Percentiles rank a stretch among this genome's conserved stretches.
Conservation (phyloP, 148 eudicot species). For the Arctostaphylos glauca region DNA sequence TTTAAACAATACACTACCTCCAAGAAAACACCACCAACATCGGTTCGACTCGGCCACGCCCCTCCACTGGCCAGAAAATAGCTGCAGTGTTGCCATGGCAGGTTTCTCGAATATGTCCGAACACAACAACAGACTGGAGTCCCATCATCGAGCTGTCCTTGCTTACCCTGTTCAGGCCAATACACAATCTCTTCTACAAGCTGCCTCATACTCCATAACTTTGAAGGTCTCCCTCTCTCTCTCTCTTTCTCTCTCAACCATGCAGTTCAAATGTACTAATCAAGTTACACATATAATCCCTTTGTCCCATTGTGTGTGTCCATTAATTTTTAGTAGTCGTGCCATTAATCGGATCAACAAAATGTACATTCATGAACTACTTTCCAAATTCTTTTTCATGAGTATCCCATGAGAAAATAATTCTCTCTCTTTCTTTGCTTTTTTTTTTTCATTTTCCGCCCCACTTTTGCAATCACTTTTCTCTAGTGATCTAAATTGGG, state of each 20-base stretch:
- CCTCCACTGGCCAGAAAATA: conserved; percentile 28
- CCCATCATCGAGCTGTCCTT: conserved; percentile 25
- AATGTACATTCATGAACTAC: neutral
- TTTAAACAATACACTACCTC: conserved; percentile 12
- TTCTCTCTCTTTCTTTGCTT: too few relatives aligned
- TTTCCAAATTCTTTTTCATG: neutral
- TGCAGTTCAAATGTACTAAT: neutral
- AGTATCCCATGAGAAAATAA: neutral
- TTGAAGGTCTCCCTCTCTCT: conserved; percentile 51
- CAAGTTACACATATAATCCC: neutral
- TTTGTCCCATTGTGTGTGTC: neutral
- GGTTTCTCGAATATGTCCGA: conserved; percentile 24
- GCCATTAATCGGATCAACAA: neutral
- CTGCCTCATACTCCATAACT: conserved; percentile 44
- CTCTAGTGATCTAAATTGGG: neutral
- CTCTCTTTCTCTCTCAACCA: conserved; percentile 1
- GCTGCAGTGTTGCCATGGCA: conserved; percentile 22
- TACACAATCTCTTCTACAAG: conserved; percentile 33
- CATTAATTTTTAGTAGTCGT: neutral
- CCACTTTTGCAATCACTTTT: neutral
- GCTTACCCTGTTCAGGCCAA: conserved; percentile 34
- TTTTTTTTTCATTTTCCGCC: too few relatives aligned
- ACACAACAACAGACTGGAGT: conserved; percentile 17
- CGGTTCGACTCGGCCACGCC: conserved; percentile 27
- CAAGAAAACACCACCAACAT: conserved; percentile 14